Evolutionary conservation across 108 stramenopile genomes (phyloP).

Genomic region (Cyclostephanos invisitatus): DNA sequence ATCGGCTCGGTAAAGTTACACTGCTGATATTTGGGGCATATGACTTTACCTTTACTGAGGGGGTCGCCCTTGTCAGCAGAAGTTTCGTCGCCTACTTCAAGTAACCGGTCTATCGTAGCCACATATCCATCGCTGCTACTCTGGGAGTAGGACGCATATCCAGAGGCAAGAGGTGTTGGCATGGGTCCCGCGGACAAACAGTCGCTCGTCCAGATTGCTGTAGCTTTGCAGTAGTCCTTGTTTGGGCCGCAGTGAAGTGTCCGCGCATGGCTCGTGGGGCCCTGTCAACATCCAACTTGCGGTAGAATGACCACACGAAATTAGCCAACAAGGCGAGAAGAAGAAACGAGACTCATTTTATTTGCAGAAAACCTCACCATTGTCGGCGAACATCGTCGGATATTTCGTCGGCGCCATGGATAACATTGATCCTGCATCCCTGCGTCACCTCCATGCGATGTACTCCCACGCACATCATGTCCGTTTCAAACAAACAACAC

Average conservation of each 20-base stretch:
- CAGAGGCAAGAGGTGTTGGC: neutral
- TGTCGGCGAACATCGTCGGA: slow-evolving; percentile 11
- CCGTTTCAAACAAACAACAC: too few relatives aligned
- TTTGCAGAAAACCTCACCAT: slow-evolving; percentile 1
- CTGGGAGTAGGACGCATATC: neutral
- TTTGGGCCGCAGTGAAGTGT: slow-evolving; percentile 39
- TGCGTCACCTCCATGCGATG: neutral
- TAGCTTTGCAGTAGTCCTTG: slow-evolving; percentile 35
- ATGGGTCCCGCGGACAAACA: slow-evolving; percentile 17
- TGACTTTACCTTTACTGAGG: neutral
- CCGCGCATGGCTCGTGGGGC: slow-evolving; percentile 41
- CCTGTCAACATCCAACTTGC: neutral
- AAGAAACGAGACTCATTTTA: slow-evolving; percentile 1
- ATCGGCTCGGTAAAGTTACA: neutral
- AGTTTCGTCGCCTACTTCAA: neutral
- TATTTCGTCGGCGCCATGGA: neutral
- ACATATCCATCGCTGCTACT: neutral
- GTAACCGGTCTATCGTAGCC: neutral
- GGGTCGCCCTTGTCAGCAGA: neutral
- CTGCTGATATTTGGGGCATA: neutral
- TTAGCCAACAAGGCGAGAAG: neutral
- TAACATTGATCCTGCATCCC: neutral
- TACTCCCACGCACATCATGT: too few relatives aligned
- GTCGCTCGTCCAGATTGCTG: slow-evolving; percentile 35
- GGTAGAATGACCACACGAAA: too few relatives aligned